Base-by-base conservation (phyloP, 495 filamentous ascomycete genomes). In the Penicillium malachiteum region DNA sequence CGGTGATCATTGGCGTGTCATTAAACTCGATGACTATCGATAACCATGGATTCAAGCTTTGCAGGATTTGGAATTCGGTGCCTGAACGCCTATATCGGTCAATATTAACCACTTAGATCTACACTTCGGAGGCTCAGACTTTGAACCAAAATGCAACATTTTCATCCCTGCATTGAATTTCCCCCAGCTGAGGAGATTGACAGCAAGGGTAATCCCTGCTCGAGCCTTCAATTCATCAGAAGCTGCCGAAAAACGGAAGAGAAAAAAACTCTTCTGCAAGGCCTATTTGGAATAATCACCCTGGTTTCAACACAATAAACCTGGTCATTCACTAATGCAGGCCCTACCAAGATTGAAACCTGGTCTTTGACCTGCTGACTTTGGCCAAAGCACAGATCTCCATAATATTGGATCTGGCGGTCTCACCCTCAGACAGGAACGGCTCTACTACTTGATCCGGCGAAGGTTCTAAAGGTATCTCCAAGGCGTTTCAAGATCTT, bases 51-150 rank as follows among this genome's bases (percentile, higher is more conserved):
- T 37, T 37, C 34, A 37, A 37, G 2, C 5, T 37, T 3, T 37
- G 21, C 1, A 26, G 21, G 21, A 26, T 26, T 26, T 26, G 21
- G 21, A 26, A 26, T 26, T 26, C 21, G 21, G 21, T 26, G 21
- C 21, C 21, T 26, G 21, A 26, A 26, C 21, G 21, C 21, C 21
- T 26, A 26, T 26, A 26, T 26, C 21, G 21, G 21, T 26, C 21
- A 26, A 26, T 26, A 26, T 26, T 26, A 26, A 26, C 21, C 21
- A 26, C 21, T 26, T 37, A 37, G 34, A 9, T 13, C 8, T 37
- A 37, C n/a, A 49, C 7, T 26, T n/a, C 16, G 10, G 34, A 42
- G 30, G 60, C 53, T 59, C 56, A 57, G 60, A 37, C 56, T 56
- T 21, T 41, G 37, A 54, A 31, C 51, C 55, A 56, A 13, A 50